Conservation (phyloP, 768 basidiomycete genomes). For the Sarcodon sp. region DNA sequence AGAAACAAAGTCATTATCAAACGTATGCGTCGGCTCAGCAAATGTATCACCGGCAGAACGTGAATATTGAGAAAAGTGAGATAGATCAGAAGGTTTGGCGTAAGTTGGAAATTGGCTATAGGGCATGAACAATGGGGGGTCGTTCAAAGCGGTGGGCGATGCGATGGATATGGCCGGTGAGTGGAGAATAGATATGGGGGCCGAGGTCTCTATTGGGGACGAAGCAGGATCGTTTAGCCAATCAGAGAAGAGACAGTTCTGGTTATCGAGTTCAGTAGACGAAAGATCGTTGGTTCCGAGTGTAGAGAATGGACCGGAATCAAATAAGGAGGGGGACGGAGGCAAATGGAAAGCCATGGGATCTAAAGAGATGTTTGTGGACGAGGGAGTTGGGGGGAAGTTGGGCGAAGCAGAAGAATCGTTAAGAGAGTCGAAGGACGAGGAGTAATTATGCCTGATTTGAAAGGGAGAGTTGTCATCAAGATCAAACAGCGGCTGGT, state of each 20-base stretch:
- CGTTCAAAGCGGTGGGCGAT: slow-evolving; percentile 36
- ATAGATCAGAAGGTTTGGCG: slow-evolving; percentile 30
- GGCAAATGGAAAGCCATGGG: slow-evolving; percentile 13
- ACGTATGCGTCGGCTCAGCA: slow-evolving; percentile 11
- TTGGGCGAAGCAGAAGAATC: slow-evolving; percentile 28
- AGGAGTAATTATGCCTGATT: slow-evolving; percentile 10
- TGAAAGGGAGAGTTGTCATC: slow-evolving; percentile 26
- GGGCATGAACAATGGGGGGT: slow-evolving; percentile 19
- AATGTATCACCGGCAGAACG: background rate
- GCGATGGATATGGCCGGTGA: slow-evolving; percentile 27
- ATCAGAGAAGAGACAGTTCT: slow-evolving; percentile 28
- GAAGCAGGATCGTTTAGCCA: slow-evolving; percentile 53
- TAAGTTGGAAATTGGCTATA: slow-evolving; percentile 45
- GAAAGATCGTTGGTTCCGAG: slow-evolving; percentile 18
- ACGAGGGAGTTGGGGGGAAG: slow-evolving; percentile 22
- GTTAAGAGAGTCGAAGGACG: slow-evolving; percentile 27
- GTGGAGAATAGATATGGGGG: slow-evolving; percentile 51
- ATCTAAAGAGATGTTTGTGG: slow-evolving; percentile 20
- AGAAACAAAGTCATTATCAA: slow-evolving; percentile 30
- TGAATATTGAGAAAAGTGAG: background rate
- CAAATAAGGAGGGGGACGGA: slow-evolving; percentile 22
- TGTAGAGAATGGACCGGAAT: slow-evolving; percentile 16
- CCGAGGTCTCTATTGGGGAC: slow-evolving; percentile 27
- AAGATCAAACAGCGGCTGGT: slow-evolving; percentile 50
- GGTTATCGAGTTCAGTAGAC: slow-evolving; percentile 25